phyloP scores from a whole-genome alignment of 495 filamentous ascomycete genomes.

The Hypoxylon subgilvum region DNA sequence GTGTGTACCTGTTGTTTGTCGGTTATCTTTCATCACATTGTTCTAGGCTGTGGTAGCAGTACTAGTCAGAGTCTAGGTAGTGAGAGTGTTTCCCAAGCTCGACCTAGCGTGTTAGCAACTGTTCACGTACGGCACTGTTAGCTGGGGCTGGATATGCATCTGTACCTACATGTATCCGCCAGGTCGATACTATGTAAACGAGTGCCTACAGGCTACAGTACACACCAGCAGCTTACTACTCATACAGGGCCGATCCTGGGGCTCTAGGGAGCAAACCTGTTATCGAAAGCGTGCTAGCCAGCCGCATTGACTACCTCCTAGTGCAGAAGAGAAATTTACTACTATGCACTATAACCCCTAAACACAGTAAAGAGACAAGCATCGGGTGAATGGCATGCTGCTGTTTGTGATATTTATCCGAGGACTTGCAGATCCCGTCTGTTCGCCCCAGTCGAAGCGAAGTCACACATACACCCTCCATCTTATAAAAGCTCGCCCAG shows the following conservation, averaged over 20 bases:
- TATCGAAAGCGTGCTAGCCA: slow-evolving; percentile 18
- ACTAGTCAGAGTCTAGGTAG: too few relatives aligned
- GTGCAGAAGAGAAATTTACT: slow-evolving; percentile 3
- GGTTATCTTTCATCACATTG: too few relatives aligned
- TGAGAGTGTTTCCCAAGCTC: too few relatives aligned
- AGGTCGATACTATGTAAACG: not conserved
- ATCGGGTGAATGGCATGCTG: not conserved
- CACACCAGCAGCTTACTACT: not conserved
- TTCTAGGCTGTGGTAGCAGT: too few relatives aligned
- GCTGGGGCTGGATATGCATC: too few relatives aligned
- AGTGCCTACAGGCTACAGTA: not conserved
- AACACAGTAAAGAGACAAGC: not conserved
- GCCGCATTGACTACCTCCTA: slow-evolving; percentile 30
- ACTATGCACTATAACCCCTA: not conserved
- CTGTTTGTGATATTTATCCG: slow-evolving; percentile 2
- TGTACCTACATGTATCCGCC: not conserved
- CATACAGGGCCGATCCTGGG: slow-evolving; percentile 26
- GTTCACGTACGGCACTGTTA: too few relatives aligned
- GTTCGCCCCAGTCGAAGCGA: slow-evolving; percentile 2
- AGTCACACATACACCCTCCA: not conserved
- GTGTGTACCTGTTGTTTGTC: too few relatives aligned
- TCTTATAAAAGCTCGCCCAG: not conserved
- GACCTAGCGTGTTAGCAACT: too few relatives aligned
- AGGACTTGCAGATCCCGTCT: slow-evolving; percentile 1
- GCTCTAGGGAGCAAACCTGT: slow-evolving; percentile 23